Conservation (phyloP, 1,284 basidiomycete species). For the Paramarasmius palmivorus region DNA sequence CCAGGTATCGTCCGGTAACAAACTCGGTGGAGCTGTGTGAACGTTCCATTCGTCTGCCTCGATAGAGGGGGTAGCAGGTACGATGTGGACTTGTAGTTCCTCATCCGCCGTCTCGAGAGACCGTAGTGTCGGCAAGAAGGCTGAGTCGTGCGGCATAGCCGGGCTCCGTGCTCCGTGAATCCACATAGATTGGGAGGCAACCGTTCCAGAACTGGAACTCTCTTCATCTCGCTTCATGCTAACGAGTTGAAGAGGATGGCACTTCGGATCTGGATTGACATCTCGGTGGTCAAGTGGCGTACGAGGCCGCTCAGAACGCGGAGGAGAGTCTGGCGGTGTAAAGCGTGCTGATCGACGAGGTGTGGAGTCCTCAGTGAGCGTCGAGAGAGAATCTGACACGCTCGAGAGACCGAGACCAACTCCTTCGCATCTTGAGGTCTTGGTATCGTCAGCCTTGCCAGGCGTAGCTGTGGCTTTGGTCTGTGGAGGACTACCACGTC, state of each 20-base stretch:
- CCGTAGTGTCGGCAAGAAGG: slow-evolving; percentile 15
- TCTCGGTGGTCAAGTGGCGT: neutral
- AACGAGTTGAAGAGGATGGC: neutral
- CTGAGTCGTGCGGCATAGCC: slow-evolving; percentile 28
- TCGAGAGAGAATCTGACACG: neutral
- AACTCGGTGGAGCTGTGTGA: slow-evolving; percentile 29
- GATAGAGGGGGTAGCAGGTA: slow-evolving; percentile 29
- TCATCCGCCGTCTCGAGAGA: slow-evolving; percentile 3
- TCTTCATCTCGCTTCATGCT: neutral
- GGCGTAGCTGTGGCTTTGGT: neutral
- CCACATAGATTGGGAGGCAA: slow-evolving; percentile 36
- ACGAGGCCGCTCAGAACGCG: neutral
- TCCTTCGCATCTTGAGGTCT: neutral
- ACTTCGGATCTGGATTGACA: neutral
- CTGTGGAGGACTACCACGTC: neutral
- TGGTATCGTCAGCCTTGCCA: neutral
- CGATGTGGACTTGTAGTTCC: neutral
- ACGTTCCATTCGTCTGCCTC: slow-evolving; percentile 10
- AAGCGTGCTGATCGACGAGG: neutral
- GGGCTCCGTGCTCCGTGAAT: slow-evolving; percentile 50
- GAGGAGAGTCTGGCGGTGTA: neutral
- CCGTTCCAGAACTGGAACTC: too few species aligned
- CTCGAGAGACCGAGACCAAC: neutral
- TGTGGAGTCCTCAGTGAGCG: too few species aligned
- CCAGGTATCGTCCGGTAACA: slow-evolving; percentile 70